These are phyloP conservation scores for Kwoniella mangroviensis DNA, from an alignment of 768 basidiomycete species.

Conservation along the genomic window DNA sequence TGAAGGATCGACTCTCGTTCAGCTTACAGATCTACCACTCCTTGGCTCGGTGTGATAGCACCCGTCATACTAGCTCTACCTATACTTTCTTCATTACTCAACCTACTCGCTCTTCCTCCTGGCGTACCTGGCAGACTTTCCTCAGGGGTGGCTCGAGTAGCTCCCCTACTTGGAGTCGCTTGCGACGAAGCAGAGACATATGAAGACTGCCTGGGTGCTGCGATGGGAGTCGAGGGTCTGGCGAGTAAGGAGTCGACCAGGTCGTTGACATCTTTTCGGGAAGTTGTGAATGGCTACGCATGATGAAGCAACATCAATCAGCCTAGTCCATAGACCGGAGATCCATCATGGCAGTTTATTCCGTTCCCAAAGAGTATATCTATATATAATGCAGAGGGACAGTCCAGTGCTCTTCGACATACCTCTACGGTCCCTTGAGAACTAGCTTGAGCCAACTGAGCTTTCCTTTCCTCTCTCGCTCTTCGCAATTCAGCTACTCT, in stretches of 20 bases:
- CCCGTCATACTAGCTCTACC: constrained; percentile 20
- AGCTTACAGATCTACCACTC: constrained; percentile 36
- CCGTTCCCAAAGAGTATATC: too few relatives aligned
- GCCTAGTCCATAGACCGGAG: too few relatives aligned
- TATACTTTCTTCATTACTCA: constrained; percentile 37
- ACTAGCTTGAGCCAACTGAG: constrained; percentile 44
- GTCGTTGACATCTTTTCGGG: constrained; percentile 70
- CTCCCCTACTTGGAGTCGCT: constrained; percentile 42
- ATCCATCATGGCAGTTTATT: too few relatives aligned
- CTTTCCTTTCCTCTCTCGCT: constrained; percentile 67
- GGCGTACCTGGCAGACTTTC: constrained; percentile 41
- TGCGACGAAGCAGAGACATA: constrained; percentile 24
- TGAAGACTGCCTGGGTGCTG: constrained; percentile 55
- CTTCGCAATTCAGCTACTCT: constrained; percentile 84
- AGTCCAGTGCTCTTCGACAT: constrained; percentile 1
- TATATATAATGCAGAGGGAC: neutral
- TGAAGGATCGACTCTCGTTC: neutral
- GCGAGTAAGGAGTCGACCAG: constrained; percentile 68
- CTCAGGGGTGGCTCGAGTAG: constrained; percentile 23
- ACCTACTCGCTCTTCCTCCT: constrained; percentile 31
- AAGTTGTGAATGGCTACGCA: constrained; percentile 60
- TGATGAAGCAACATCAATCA: too few relatives aligned
- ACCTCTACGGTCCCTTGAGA: constrained; percentile 45
- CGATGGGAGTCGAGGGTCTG: constrained; percentile 31
- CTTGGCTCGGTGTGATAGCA: constrained; percentile 10